A percentile compares a stretch with the other conserved stretches of the same genome.
These are phyloP conservation scores for Calycina marina DNA, from an alignment of 2,329 filamentous ascomycete genomes.

Conservation along the genomic window DNA sequence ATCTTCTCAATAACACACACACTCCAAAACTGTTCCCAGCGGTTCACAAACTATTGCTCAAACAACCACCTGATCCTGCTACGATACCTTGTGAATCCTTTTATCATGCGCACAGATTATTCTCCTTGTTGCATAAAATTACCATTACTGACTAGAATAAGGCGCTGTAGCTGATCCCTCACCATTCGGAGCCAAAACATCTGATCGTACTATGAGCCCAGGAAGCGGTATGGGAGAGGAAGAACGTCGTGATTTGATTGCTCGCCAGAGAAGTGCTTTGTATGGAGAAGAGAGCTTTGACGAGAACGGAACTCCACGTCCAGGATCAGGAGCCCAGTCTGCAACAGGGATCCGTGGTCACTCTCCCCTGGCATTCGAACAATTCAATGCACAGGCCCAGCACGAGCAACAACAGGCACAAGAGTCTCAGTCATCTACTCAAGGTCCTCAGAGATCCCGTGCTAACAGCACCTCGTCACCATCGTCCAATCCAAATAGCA, in stretches of 20 bases:
- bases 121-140: constrained; percentile 10
- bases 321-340: constrained; percentile 43
- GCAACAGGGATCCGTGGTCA: constrained; percentile 54
- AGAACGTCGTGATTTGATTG: constrained; percentile 88
- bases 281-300: constrained; percentile 70
- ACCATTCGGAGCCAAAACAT: constrained; percentile 52
- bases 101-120: constrained; percentile 7
- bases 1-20: constrained; percentile 39
- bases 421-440: constrained; percentile 33
- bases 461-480: constrained; percentile 80
- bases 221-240: constrained; percentile 78
- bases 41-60: constrained; percentile 16
- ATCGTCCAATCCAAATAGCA: constrained; percentile 46
- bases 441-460: constrained; percentile 37
- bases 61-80: constrained; percentile 18
- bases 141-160: constrained; percentile 26
- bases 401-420: constrained; percentile 22
- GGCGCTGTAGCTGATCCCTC: constrained; percentile 54
- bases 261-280: constrained; percentile 84
- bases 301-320: constrained; percentile 47
- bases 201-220: constrained; percentile 72
- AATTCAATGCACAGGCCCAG: constrained; percentile 32
- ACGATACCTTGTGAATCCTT: constrained; percentile 25
- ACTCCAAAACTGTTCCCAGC: constrained; percentile 21
- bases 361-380: constrained; percentile 70